Evolutionary conservation across 176 grass and related monocot species (phyloP), one percentile per base, ranked within the genome.

Genomic region (Secale cereale): DNA sequence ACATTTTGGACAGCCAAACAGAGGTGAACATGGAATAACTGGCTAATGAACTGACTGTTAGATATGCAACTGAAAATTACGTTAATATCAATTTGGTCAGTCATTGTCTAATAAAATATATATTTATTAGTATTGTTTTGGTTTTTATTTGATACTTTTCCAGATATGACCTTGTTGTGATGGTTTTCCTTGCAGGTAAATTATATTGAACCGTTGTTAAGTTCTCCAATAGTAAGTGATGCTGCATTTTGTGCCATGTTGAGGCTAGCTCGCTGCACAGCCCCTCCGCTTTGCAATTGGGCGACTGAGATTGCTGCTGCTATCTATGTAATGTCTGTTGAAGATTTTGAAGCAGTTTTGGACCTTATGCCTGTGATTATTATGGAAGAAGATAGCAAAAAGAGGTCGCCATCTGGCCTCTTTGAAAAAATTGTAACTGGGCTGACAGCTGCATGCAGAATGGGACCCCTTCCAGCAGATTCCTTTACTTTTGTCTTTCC

Each of bases 401-500:
- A 90, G 83, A 75, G 80, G 61, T 43, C 83, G 37, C 78, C 93
- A 26, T 75, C 81, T 83, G 85, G 93, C 63, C 81, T 98, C 57
- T 95, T 95, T 76, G 96, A 94, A 81, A 88, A 90, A 95, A 89
- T 98, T 72, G 89, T 98, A 60, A 89, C 64, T 79, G 96, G 89
- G 22, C 26, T 98, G 77, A 89, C 36, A 81, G 76, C 92, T 79
- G 94, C 96, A 70, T 98, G 96, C 81, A 94, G 92, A 87, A 39
- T 69, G 10, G 93, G 91, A 60, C 89, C 96, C 41, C 93, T 98
- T 92, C 96, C 96, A 66, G 93, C 96, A 66, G 96, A 98, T 94
- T 90, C 96, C 37, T 98, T 98, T 89, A 95, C 96, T 76, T 98
- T 98, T 66, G 45, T 98, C 25, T 98, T 98, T 81, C 93, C 96